Base-by-base conservation (phyloP, 2,329 filamentous ascomycete species). In the Venturia carpophila region DNA sequence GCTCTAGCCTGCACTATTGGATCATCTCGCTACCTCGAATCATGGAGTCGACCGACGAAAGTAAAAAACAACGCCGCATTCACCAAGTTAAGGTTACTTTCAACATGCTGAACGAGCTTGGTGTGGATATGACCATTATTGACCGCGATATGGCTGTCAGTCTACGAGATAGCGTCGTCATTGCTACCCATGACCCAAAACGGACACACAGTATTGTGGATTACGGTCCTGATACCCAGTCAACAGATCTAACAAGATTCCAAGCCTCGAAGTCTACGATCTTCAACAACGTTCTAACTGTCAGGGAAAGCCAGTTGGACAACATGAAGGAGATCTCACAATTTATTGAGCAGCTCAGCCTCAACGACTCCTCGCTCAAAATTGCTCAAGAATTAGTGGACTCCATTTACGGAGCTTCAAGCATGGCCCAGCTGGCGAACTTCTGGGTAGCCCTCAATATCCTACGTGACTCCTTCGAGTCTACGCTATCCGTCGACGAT, bases 11-110 rank as follows among this genome's bases (percentile, higher is more conserved):
- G 0, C 89, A 93, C 73, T 87, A 86, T 63, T 97, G 92, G 92
- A 83, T 92, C 30, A 84, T 85, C 2, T 87, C 90, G 49, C 82
- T 99, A 21, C 88, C 93, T 5, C 84, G 92, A 19, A 76, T 91
- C 17, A 92, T 97, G 86, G 91, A 93, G 73, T 85, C 87, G 10
- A 88, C 87, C 69, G 92, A 97, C 70, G 91, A 96, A 69, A 81
- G 81, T n/a, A 79, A 83, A 37, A 96, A 95, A 73, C 82, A 86
- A 67, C 82, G 83, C 65, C 86, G 87, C 1, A 83, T 97, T 34
- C 82, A 83, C 37, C 90, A 93, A 68, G 82, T 99, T n/a, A 84
- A 88, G 17, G 88, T 87, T 60, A 87, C 89, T 0, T 86, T 91
- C 63, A 80, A 84, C 39, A 74, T 93, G 9, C 78, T 94, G 24